A percentile compares a stretch with the other conserved stretches of the same genome.
Conservation (phyloP, 1,284 basidiomycete genomes). For the Puccinia triticina region DNA sequence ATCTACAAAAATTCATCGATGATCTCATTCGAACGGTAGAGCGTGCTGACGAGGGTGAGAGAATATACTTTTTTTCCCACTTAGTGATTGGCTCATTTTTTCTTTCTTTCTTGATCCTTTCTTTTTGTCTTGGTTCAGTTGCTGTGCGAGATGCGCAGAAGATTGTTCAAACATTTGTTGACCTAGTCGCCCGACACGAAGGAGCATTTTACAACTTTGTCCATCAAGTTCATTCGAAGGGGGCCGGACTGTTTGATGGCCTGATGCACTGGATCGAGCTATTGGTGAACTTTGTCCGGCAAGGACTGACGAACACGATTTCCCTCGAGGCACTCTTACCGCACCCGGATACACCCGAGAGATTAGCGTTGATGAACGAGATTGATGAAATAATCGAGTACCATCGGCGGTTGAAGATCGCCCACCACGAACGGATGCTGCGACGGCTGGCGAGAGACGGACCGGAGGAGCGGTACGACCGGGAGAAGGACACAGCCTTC, state of each 20-base stretch:
- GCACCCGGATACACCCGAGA: conserved; percentile 70
- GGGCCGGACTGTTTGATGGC: conserved; percentile 86
- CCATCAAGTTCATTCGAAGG: conserved; percentile 97
- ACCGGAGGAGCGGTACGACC: conserved; percentile 30
- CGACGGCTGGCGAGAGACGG: conserved; percentile 66
- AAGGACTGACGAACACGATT: conserved; percentile 71
- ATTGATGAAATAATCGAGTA: conserved; percentile 83
- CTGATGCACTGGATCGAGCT: conserved; percentile 97
- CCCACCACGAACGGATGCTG: conserved; percentile 83
- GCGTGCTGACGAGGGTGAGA: conserved; percentile 82
- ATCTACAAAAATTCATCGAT: conserved; percentile 91
- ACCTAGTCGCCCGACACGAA: conserved; percentile 90
- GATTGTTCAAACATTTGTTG: conserved; percentile 91
- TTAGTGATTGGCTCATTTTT: conserved; percentile 21
- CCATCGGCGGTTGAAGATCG: conserved; percentile 86
- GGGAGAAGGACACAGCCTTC: conserved; percentile 37
- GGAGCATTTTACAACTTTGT: conserved; percentile 95
- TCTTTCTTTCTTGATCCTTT: background rate
- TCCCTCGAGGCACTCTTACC: conserved; percentile 85
- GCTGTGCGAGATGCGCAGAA: conserved; percentile 78
- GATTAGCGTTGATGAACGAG: conserved; percentile 75
- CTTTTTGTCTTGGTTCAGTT: conserved; percentile 64
- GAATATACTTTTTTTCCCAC: conserved; percentile 53
- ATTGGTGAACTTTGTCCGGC: conserved; percentile 88
- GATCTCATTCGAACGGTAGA: conserved; percentile 96